Percentiles rank a stretch among this genome's conserved stretches.
Conservation (phyloP, 805 yeast species). For the Yarrowia keelungensis region DNA sequence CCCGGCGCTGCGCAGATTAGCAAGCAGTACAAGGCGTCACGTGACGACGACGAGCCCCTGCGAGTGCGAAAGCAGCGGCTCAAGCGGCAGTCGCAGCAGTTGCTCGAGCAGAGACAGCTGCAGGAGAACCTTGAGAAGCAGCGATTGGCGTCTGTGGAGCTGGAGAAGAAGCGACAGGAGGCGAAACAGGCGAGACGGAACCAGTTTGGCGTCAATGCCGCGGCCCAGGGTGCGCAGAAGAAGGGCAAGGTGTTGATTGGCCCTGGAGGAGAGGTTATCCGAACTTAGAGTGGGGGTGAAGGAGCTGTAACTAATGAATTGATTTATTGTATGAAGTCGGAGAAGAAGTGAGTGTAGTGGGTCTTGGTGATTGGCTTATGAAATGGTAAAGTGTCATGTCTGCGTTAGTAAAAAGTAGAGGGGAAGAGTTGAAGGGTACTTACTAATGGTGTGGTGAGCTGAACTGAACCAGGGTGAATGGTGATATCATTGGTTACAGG, state of each 20-base stretch:
- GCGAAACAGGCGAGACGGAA: constrained; percentile 3
- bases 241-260: constrained; percentile 39
- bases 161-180: constrained; percentile 17
- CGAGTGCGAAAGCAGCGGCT: constrained; percentile 25
- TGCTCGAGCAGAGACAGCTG: constrained; percentile 10
- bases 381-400: too few species aligned
- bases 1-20: constrained; percentile 26
- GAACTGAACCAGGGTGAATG: too few species aligned
- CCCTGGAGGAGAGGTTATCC: constrained; percentile 37
- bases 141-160: constrained; percentile 12
- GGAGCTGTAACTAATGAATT: too few species aligned
- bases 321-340: too few species aligned
- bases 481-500: too few species aligned
- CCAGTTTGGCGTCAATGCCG: constrained; percentile 11
- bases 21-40: constrained; percentile 31
- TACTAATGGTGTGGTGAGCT: too few species aligned
- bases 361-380: too few species aligned
- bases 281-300: background rate
- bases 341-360: too few species aligned
- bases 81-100: constrained; percentile 23
- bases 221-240: constrained; percentile 1
- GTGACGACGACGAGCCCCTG: constrained; percentile 33
- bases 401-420: too few species aligned
- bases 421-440: too few species aligned
- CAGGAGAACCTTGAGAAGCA: constrained; percentile 31